Percentiles rank a stretch among this genome's conserved stretches.
phyloP scores from a whole-genome alignment of 768 basidiomycete species.

The Pisolithus orientalis region DNA sequence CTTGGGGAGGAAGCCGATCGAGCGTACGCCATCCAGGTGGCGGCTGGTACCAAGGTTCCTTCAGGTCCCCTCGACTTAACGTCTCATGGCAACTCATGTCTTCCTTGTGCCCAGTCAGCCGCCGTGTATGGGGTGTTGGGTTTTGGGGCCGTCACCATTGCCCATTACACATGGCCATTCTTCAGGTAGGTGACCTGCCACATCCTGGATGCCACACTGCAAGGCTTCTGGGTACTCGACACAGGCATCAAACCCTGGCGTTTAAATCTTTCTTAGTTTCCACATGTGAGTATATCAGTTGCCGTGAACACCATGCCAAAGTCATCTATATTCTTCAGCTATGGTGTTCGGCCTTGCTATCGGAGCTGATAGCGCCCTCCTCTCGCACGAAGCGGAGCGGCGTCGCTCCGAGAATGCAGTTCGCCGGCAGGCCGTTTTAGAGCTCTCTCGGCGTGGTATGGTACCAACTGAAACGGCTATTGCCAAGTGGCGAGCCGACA shows the following conservation, averaged over 20 bases:
- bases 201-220: background rate
- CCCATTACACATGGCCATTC: constrained; percentile 64
- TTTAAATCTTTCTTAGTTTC: constrained; percentile 78
- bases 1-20: constrained; percentile 46
- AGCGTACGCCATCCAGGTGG: constrained; percentile 55
- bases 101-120: constrained; percentile 39
- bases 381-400: constrained; percentile 60
- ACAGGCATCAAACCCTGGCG: constrained; percentile 71
- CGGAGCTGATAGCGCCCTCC: constrained; percentile 69
- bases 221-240: background rate
- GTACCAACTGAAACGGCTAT: constrained; percentile 83
- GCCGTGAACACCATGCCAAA: background rate
- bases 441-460: constrained; percentile 67
- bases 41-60: constrained; percentile 51
- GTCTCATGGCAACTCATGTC: background rate
- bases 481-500: constrained; percentile 63
- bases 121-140: constrained; percentile 47
- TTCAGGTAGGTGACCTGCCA: constrained; percentile 47
- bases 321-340: constrained; percentile 32
- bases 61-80: background rate
- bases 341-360: constrained; percentile 65
- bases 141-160: constrained; percentile 53
- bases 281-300: constrained; percentile 43
- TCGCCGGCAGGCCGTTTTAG: constrained; percentile 67
- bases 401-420: constrained; percentile 63